Conservation (phyloP, 2,329 filamentous ascomycete genomes). For the Penicillium hordei region DNA sequence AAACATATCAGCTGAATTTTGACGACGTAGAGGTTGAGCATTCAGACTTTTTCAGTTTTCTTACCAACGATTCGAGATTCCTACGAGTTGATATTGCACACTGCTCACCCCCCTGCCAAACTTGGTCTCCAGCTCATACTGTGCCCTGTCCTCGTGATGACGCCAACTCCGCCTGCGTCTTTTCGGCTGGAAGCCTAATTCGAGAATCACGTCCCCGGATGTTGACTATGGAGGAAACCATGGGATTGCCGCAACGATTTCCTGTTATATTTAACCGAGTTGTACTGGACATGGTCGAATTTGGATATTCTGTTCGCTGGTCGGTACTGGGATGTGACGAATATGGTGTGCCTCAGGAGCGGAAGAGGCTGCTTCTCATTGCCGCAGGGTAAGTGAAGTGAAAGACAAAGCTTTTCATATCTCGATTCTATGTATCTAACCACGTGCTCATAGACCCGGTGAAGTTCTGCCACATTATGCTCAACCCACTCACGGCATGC, state of each 20-base stretch:
- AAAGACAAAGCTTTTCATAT: background rate
- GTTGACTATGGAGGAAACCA: constrained; percentile 77
- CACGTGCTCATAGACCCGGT: constrained; percentile 59
- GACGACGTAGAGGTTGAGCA: constrained; percentile 36
- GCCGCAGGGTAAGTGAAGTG: constrained; percentile 50
- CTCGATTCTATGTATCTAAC: background rate
- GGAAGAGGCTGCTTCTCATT: constrained; percentile 53
- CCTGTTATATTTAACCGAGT: constrained; percentile 59
- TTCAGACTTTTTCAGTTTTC: constrained; percentile 48
- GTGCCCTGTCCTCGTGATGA: constrained; percentile 59
- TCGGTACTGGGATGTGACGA: constrained; percentile 54
- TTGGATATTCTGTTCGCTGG: constrained; percentile 71
- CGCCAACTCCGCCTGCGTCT: constrained; percentile 61
- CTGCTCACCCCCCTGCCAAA: constrained; percentile 74
- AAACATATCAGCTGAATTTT: constrained; percentile 63
- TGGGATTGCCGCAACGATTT: constrained; percentile 61
- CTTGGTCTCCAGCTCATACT: constrained; percentile 72
- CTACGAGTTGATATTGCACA: constrained; percentile 67
- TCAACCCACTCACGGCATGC: constrained; percentile 54
- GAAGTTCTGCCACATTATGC: constrained; percentile 69
- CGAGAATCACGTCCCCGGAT: constrained; percentile 62
- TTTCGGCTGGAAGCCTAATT: constrained; percentile 55
- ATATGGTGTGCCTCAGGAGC: constrained; percentile 52
- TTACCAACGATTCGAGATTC: constrained; percentile 32
- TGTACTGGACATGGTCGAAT: constrained; percentile 62